These are phyloP conservation scores for Tolypocladium tundrense DNA, from an alignment of 2,329 filamentous ascomycete species.

Conservation along the genomic window DNA sequence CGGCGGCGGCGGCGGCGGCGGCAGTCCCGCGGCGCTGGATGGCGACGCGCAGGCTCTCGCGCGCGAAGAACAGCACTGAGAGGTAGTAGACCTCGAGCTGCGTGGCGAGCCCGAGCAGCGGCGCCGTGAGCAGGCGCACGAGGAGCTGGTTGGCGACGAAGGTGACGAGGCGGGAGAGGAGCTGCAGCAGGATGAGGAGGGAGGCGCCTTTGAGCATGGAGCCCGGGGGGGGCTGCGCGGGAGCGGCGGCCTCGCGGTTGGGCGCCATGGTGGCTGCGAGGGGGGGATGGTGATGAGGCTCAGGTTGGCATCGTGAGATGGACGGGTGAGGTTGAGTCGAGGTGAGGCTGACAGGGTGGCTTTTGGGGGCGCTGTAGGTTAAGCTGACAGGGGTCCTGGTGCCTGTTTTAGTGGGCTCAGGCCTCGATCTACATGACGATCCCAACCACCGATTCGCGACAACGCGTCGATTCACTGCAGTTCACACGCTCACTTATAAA, in stretches of 20 bases:
- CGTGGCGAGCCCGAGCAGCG: conserved; percentile 72
- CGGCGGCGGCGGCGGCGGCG: no score
- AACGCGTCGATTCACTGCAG: no score
- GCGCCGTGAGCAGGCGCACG: conserved; percentile 76
- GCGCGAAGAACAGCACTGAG: conserved; percentile 86
- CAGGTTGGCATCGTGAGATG: neutral
- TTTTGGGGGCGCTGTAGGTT: neutral
- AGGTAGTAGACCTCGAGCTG: conserved; percentile 91
- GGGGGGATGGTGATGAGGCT: neutral
- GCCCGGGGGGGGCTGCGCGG: neutral
- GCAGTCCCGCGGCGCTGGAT: conserved; percentile 60
- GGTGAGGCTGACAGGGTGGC: neutral
- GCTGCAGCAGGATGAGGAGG: conserved; percentile 78
- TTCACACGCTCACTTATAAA: no score
- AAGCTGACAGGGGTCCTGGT: neutral
- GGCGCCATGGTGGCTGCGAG: neutral
- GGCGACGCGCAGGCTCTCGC: conserved; percentile 85
- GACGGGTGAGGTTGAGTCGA: neutral
- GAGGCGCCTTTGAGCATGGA: conserved; percentile 59
- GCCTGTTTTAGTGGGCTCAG: neutral
- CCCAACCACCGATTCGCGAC: no score
- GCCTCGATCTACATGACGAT: no score
- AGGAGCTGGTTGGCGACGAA: conserved; percentile 89
- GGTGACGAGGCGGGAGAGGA: conserved; percentile 77
- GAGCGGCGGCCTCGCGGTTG: neutral